Conservation (phyloP, 495 filamentous ascomycete genomes). For the Glarea lozoyensis region DNA sequence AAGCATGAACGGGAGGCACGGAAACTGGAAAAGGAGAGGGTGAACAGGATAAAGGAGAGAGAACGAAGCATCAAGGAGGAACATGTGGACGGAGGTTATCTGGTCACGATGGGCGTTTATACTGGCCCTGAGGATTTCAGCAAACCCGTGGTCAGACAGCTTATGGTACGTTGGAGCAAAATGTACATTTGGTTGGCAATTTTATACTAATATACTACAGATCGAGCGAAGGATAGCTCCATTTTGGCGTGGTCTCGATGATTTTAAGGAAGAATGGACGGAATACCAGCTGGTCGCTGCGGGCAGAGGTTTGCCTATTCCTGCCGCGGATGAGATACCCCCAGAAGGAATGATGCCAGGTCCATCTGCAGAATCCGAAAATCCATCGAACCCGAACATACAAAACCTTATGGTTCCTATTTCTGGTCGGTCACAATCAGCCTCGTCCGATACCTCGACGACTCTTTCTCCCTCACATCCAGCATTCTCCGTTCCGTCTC, state of each 20-base stretch:
- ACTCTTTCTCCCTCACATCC: constrained; percentile 17
- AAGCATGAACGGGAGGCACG: constrained; percentile 86
- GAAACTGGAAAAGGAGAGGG: constrained; percentile 72
- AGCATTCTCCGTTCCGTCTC: constrained; percentile 15
- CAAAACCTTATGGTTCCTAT: constrained; percentile 22
- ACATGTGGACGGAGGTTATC: constrained; percentile 85
- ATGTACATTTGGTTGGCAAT: neutral
- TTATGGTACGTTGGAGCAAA: constrained; percentile 55
- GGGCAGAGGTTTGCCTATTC: constrained; percentile 76
- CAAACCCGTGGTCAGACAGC: constrained; percentile 79
- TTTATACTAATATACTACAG: constrained; percentile 31
- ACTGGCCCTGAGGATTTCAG: constrained; percentile 88
- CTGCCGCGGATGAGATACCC: constrained; percentile 69
- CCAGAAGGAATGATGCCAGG: constrained; percentile 52
- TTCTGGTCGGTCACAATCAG: constrained; percentile 15
- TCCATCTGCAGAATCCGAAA: constrained; percentile 27
- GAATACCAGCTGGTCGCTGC: constrained; percentile 91
- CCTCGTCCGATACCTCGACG: constrained; percentile 17
- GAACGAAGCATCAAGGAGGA: constrained; percentile 92
- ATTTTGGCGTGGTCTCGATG: constrained; percentile 90
- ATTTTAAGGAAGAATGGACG: constrained; percentile 81
- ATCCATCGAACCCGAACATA: constrained; percentile 14
- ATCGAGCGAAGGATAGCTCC: constrained; percentile 89
- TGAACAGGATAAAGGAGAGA: constrained; percentile 64
- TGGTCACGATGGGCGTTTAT: constrained; percentile 92